A percentile compares a stretch with the other conserved stretches of the same genome.
phyloP scores from a whole-genome alignment of 139 green algal genomes.

The Coelastrella sp. region DNA sequence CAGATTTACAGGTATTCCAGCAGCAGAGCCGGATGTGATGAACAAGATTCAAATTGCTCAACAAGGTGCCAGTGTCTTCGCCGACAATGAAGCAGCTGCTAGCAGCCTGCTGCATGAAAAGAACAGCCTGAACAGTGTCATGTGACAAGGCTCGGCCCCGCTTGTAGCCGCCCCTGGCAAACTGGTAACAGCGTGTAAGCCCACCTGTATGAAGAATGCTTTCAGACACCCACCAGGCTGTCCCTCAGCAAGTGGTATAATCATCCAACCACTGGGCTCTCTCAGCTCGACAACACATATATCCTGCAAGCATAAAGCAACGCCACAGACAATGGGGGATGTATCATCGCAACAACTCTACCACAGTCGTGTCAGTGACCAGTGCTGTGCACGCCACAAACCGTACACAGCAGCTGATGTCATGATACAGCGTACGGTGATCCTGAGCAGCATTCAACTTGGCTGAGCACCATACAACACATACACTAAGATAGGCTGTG shows the following conservation, averaged over 20 bases:
- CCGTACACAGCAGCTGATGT: too few species aligned
- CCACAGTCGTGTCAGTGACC: not conserved
- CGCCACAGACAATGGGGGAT: not conserved
- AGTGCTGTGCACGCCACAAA: not conserved
- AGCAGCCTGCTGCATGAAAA: too few species aligned
- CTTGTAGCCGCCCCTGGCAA: not conserved
- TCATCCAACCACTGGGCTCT: conserved; percentile 92
- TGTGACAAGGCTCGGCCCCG: too few species aligned
- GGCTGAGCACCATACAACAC: too few species aligned
- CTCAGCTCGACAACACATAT: conserved; percentile 84
- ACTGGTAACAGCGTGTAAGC: not conserved
- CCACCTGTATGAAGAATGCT: conserved; percentile 74
- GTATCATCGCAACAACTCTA: not conserved
- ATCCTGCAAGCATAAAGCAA: conserved; percentile 63
- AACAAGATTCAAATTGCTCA: not conserved
- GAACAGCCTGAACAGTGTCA: too few species aligned
- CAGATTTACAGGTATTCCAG: not conserved
- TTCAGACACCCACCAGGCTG: conserved; percentile 35
- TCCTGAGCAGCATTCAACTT: too few species aligned
- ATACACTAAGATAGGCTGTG: too few species aligned
- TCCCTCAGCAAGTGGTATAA: conserved; percentile 70
- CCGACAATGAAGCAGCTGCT: too few species aligned
- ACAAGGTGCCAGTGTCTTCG: not conserved
- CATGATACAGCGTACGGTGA: too few species aligned
- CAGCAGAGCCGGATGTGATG: not conserved